Conservation (phyloP, 1,284 basidiomycete species). For the Puccinia hordei region DNA sequence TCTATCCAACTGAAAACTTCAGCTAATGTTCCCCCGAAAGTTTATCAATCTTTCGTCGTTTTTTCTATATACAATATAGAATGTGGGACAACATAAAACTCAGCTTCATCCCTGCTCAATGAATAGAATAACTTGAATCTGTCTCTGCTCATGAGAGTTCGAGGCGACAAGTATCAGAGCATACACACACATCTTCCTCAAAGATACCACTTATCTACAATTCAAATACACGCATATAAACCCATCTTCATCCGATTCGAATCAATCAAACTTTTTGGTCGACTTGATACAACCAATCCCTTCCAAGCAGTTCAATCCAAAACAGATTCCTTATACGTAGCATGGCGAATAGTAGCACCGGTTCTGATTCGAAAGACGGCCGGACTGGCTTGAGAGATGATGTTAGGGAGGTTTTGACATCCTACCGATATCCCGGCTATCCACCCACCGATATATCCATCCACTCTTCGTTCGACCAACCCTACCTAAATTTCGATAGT, state of each 20-base stretch:
- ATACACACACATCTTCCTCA: no score
- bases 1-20: not conserved
- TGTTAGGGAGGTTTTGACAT: constrained; percentile 1
- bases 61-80: not conserved
- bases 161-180: no score
- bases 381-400: not conserved
- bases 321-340: not conserved
- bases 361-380: not conserved
- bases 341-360: not conserved
- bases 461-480: constrained; percentile 10
- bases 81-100: not conserved
- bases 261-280: not conserved
- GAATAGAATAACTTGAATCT: no score
- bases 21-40: not conserved
- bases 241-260: not conserved
- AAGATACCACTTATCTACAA: no score
- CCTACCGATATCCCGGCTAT: constrained; percentile 21
- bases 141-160: no score
- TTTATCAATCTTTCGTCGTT: not conserved
- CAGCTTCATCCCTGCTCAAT: not conserved
- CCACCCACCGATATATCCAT: constrained; percentile 22
- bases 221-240: no score
- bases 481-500: constrained; percentile 26
- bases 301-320: not conserved
- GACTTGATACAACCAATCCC: no score